Evolutionary conservation across 768 basidiomycete species (phyloP), one percentile per base, ranked within the genome.

Genomic region (Strobilomyces confusus): DNA sequence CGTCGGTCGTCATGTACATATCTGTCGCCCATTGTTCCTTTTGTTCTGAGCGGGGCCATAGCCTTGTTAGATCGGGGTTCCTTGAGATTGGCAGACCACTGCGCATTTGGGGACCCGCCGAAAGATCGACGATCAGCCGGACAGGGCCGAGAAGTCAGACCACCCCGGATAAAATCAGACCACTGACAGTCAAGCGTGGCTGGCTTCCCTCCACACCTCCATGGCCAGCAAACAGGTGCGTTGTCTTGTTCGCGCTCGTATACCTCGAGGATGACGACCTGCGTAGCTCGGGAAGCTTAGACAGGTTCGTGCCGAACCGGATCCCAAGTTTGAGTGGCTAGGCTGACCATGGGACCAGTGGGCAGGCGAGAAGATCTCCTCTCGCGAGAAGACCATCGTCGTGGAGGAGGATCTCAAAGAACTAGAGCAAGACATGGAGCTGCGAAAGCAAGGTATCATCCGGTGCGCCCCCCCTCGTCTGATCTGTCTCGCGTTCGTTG

Each of bases 361-460:
- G 88, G 90, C 89, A 6, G 90, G 89, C 38, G 92, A 95, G 72
- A 87, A 89, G 60, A 91, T 97, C 49, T 84, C 89, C 37, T 80
- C 86, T 23, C 81, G 86, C 58, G 89, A 92, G 66, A 95, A 89
- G 77, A 84, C 88, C 2, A 71, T 80, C 40, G 78, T 87, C 30
- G 82, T 87, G 3, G 86, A 56, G 38, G 56, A 87, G 23, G 92
- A 93, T 57, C 88, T 95, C 67, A 79, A 74, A 34, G 89, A 87
- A 44, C 75, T 94, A 42, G 91, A 95, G 69, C 78, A 80, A 61
- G 92, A 95, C 65, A 82, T 97, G 26, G 92, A 95, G 48, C 72
- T 92, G 29, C 74, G 92, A 46, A 81, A 82, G 63, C 80, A 82
- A 42, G 92, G 92, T 26, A 76, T 87, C 34, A 75, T 81, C 54